Evolutionary conservation across 108 stramenopile genomes (phyloP).

Genomic region (Bacterosira constricta): DNA sequence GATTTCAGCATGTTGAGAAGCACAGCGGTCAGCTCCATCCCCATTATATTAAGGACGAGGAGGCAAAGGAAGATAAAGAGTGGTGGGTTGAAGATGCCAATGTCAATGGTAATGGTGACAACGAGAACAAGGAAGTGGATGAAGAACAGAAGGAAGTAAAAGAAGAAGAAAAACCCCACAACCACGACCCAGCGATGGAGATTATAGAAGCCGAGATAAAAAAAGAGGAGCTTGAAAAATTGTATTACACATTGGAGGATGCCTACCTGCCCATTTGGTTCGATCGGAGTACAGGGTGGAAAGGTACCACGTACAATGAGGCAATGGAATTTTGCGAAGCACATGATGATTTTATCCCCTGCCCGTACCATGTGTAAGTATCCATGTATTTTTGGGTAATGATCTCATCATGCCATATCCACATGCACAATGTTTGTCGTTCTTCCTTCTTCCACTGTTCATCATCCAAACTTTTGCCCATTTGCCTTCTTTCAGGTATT

Average conservation of each 20-base stretch:
- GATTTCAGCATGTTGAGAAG: constrained; percentile 10
- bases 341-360: constrained; percentile 23
- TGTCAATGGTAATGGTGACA: neutral
- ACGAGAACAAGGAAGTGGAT: neutral
- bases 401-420: too few relatives aligned
- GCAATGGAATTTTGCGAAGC: constrained; percentile 27
- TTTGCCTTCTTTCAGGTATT: neutral
- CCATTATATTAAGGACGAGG: neutral
- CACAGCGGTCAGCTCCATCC: constrained; percentile 6
- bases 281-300: constrained; percentile 24
- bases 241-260: neutral
- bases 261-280: constrained; percentile 26
- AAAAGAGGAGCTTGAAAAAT: constrained; percentile 3
- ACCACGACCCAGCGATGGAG: too few relatives aligned
- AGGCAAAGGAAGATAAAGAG: neutral
- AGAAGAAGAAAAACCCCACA: too few relatives aligned
- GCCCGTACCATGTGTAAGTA: constrained; percentile 39
- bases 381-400: too few relatives aligned
- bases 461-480: neutral
- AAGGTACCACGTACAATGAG: constrained; percentile 24
- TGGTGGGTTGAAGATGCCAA: constrained; percentile 1
- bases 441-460: neutral
- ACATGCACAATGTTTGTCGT: too few relatives aligned
- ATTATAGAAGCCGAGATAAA: neutral
- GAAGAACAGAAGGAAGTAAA: too few relatives aligned